Evolutionary conservation across 2,329 filamentous ascomycete genomes (phyloP), one percentile per base, ranked within the genome.

Genomic region (Scedosporium dehoogii): DNA sequence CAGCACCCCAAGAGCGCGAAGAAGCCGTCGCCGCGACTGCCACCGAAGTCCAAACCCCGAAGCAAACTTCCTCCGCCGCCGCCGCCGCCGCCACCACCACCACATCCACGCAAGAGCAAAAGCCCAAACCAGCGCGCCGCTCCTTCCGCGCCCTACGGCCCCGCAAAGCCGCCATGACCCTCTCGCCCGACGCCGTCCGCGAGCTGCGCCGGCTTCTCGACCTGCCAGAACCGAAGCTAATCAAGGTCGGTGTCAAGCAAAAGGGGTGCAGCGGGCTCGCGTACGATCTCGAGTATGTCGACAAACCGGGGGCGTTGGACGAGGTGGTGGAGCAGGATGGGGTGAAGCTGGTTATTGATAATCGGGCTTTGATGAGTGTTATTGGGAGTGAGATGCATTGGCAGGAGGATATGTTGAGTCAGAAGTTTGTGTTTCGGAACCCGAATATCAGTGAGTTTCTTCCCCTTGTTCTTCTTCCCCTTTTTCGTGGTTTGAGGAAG

Each of bases 301-400:
- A 97, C 69, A 92, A 92, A 79, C 84, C 93, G 0, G 91, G 87
- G 3, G 80, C 84, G 44, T 93, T 97, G 69, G 94, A 99, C 70
- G 94, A 99, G 75, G 82, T 87, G 60, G 91, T 99, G 1, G 92
- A 96, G 72, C 94, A 99, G 73, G 94, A 97, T 70, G 94, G 93
- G 0, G 93, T 99, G 63, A 93, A 90, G 76, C 93, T 99, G 41
- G 74, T 97, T 73, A 94, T 99, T 63, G 94, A 99, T 74, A 96
- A 91, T 81, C 97, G 97, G 79, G 94, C 94, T 51, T 78, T 99
- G 59, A 92, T 99, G 73, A 97, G 93, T 75, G 97, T 99, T 61
- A 97, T 99, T 69, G 94, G 94, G 4, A 96, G 90, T 71, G 93
- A 97, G 77, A 99, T 99, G 94, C 94, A 99, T 72, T 99, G 93